Conservation (phyloP, 768 basidiomycete species). For the Boletellus ananiceps region DNA sequence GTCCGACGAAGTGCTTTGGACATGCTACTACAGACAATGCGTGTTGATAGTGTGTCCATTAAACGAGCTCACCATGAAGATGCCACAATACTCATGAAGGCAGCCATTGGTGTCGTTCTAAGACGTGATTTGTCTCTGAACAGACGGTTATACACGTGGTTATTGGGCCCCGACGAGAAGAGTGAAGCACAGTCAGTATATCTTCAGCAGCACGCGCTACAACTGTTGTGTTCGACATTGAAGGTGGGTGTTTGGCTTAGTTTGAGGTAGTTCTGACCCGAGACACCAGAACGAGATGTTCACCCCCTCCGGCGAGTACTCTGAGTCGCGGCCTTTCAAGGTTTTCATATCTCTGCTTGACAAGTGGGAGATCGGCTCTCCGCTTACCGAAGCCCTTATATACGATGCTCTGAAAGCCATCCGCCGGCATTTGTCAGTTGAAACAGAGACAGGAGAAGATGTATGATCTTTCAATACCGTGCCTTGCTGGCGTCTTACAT, state of each 20-base stretch:
- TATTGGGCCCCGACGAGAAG: conserved; percentile 79
- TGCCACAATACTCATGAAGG: conserved; percentile 76
- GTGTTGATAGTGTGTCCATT: conserved; percentile 66
- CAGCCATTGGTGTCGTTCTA: conserved; percentile 84
- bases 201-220: conserved; percentile 65
- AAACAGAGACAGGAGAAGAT: conserved; percentile 55
- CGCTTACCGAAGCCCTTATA: conserved; percentile 71
- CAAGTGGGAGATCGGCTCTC: conserved; percentile 92
- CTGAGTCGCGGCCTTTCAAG: conserved; percentile 86
- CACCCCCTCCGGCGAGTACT: conserved; percentile 63
- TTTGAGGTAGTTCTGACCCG: conserved; percentile 11
- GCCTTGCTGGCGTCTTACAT: neutral
- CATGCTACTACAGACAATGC: conserved; percentile 71
- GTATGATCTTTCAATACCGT: conserved; percentile 35
- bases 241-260: conserved; percentile 40
- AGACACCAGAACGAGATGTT: conserved; percentile 67
- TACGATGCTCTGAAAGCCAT: conserved; percentile 78
- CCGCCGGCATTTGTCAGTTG: conserved; percentile 47
- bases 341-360: conserved; percentile 93
- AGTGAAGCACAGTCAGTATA: conserved; percentile 70
- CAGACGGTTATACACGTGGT: conserved; percentile 88
- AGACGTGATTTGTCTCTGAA: conserved; percentile 91
- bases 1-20: conserved; percentile 86
- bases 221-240: conserved; percentile 64
- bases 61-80: conserved; percentile 69